Evolutionary conservation across 2,329 filamentous ascomycete species (phyloP), one percentile per base, ranked within the genome.

Genomic region (Colletotrichum sp.): DNA sequence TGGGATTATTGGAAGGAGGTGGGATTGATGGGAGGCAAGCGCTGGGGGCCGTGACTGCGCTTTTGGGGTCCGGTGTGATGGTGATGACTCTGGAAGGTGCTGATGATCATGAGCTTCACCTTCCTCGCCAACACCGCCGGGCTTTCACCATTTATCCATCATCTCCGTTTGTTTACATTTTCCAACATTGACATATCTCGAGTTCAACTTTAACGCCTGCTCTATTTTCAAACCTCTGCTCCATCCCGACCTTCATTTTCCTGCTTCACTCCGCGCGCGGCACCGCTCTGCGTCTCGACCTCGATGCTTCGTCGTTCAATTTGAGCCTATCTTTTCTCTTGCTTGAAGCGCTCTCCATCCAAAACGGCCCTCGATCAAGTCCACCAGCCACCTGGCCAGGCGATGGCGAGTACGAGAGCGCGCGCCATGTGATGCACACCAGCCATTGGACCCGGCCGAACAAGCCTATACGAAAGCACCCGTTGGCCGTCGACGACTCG

Each of bases 191-290:
- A 24, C 44, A 52, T 49, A 4, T 49, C 10, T 49, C 10, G 6
- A 49, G 18, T 49, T n/a, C 39, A 44, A 10, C 16, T 44, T 44
- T 21, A 21, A 52, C 44, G 30, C 15, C 49, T 57, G 30, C 39
- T 69, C 73, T 64, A 65, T 69, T 73, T 63, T 44, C 73, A 32
- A 72, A 13, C 6, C n/a, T 32, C 68, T 34, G 34, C 16, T 36
- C 28, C 44, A 36, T 55, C 28, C 34, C n/a, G 36, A 18, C 18
- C n/a, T 67, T 36, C 60, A 15, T 66, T 63, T 63, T 34, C 39
- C 13, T 75, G 72, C 71, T 64, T 77, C 75, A 77, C 66, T 77
- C 72, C 66, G 75, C 75, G 75, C 72, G 75, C 72, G 75, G 75
- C 68, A 75, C 65, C 18, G 49, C 67, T 72, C 44, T 34, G 69